Evolutionary conservation across 1,284 basidiomycete species (phyloP).

Genomic region (Irpex lacteus): DNA sequence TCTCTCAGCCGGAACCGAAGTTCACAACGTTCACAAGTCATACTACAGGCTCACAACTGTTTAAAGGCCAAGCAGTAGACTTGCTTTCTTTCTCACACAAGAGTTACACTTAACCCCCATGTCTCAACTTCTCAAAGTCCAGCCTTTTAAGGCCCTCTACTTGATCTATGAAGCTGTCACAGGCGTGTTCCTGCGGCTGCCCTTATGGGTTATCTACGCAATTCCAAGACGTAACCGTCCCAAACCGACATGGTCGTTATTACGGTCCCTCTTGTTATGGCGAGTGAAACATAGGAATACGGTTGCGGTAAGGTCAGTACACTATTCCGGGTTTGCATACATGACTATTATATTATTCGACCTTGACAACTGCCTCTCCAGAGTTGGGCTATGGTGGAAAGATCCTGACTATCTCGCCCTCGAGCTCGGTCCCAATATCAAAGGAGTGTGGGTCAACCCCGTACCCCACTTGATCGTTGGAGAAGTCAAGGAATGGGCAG

Average conservation of each 20-base stretch:
- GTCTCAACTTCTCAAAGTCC: not conserved
- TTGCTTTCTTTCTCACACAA: too few relatives aligned
- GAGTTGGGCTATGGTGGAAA: not conserved
- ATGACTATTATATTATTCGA: not conserved
- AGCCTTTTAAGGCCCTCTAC: constrained; percentile 13
- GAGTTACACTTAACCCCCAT: not conserved
- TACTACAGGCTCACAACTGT: too few relatives aligned
- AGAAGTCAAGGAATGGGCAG: constrained; percentile 2
- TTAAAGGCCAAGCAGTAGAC: too few relatives aligned
- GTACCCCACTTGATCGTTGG: not conserved
- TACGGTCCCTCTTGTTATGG: not conserved
- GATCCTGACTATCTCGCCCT: constrained; percentile 4
- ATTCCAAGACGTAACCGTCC: constrained; percentile 3
- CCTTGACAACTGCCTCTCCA: not conserved
- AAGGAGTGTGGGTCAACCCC: constrained; percentile 23
- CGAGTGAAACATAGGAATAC: not conserved
- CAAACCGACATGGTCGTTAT: not conserved
- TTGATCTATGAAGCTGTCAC: constrained; percentile 2
- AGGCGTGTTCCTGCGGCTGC: constrained; percentile 1
- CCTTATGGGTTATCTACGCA: not conserved
- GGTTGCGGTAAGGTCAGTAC: not conserved
- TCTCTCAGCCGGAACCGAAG: too few relatives aligned
- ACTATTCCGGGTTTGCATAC: not conserved
- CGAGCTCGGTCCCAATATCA: not conserved
- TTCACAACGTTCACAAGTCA: too few relatives aligned